Evolutionary conservation across 352 stramenopile species (phyloP).

Genomic region (Phytophthora pistaciae): DNA sequence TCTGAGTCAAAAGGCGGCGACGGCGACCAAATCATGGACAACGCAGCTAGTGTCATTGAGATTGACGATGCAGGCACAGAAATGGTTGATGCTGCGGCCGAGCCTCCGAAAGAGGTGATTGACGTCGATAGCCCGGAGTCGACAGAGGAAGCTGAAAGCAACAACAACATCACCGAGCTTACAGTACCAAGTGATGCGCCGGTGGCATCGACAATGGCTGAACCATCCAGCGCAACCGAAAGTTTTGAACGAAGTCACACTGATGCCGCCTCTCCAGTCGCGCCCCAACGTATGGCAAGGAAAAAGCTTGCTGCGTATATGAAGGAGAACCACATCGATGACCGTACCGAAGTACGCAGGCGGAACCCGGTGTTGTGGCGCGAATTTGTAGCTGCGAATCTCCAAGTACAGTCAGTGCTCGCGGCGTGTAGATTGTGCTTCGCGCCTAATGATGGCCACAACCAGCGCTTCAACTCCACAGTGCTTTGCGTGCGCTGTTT

Average conservation of each 20-base stretch:
- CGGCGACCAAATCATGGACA: neutral
- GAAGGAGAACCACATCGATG: slow-evolving; percentile 37
- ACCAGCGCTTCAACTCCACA: slow-evolving; percentile 64
- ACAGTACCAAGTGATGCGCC: neutral
- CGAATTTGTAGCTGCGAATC: slow-evolving; percentile 44
- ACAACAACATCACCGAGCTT: neutral
- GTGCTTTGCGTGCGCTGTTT: slow-evolving; percentile 62
- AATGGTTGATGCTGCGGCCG: slow-evolving; percentile 1
- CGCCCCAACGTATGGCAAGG: neutral
- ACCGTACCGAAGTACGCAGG: slow-evolving; percentile 40
- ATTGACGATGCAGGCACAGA: neutral
- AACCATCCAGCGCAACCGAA: neutral
- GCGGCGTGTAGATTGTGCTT: slow-evolving; percentile 52
- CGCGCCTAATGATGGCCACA: slow-evolving; percentile 43
- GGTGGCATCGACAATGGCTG: neutral
- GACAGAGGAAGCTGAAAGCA: slow-evolving; percentile 8
- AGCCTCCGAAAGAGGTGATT: slow-evolving; percentile 25
- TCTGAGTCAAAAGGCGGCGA: neutral
- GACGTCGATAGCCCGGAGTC: slow-evolving; percentile 19
- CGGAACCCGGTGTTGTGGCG: slow-evolving; percentile 51
- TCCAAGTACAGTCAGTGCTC: slow-evolving; percentile 29
- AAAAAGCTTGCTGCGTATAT: slow-evolving; percentile 46
- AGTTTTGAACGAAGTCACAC: slow-evolving; percentile 15
- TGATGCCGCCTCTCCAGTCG: slow-evolving; percentile 9
- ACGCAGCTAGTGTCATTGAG: neutral